Percentiles rank a stretch among this genome's conserved stretches.
Evolutionary conservation across 2,329 filamentous ascomycete genomes (phyloP).

Genomic region (Verticillium alfalfae): DNA sequence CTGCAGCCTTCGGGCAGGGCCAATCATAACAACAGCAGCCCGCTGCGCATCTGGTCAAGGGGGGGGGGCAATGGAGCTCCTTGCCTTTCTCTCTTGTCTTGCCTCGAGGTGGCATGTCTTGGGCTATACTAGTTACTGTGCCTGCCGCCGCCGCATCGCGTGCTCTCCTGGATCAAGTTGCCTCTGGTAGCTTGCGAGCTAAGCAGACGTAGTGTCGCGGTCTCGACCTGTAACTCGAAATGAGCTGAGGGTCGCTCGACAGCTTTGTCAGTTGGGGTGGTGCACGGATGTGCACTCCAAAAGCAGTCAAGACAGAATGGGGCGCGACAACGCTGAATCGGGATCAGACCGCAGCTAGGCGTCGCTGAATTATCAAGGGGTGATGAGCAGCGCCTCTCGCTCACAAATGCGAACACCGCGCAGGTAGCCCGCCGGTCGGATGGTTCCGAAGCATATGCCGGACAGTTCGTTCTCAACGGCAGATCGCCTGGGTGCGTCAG

Average conservation of each 20-base stretch:
- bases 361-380: background rate
- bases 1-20: background rate
- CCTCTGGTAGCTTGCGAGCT: background rate
- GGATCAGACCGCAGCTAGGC: background rate
- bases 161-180: background rate
- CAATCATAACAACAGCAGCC: conserved; percentile 1
- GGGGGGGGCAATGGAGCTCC: background rate
- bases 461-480: background rate
- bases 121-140: background rate
- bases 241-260: background rate
- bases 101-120: background rate
- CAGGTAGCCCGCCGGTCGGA: background rate
- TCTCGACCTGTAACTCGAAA: background rate
- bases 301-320: background rate
- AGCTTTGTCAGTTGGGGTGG: background rate
- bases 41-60: background rate
- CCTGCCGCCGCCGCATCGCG: background rate
- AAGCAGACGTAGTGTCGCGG: background rate
- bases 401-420: background rate
- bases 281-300: background rate
- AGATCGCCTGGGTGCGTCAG: background rate
- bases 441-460: background rate
- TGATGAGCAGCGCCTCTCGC: background rate
- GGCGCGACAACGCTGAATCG: background rate
- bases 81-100: background rate